Base-by-base conservation (phyloP, 345 rosid species). In the Acer yangbiense region DNA sequence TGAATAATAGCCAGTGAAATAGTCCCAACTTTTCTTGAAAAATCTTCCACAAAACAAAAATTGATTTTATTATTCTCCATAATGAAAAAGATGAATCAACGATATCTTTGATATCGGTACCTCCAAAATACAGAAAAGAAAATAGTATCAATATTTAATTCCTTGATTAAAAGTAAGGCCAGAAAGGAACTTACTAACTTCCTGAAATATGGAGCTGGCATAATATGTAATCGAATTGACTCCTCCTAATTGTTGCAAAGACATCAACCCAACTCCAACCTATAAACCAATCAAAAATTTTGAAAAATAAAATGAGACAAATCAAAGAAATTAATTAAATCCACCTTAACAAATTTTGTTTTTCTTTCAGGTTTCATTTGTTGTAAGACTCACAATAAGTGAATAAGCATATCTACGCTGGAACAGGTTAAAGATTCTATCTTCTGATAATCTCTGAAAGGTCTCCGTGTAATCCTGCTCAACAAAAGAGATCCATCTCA, bases 201-300 rank as follows among this genome's bases (percentile, higher is more conserved):
- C 68, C 67, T 84, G 84, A 78, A 90, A 87, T 23, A 89, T 82
- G 46, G 87, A 73, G 68, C 86, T 82, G 21, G 89, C 76, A 65
- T 87, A 90, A 74, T 62, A 89, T 16, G 84, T 65, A 69, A 90
- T 44, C 16, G 80, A 88, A 41, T 61, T 74, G 23, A 73, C 39
- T 57, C 92, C 92, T 27, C 84, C 83, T 41, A 88, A 71, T 81
- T 89, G 88, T 74, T 82, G 89, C 54, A 87, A 67, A 16, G 84
- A 3, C 90, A 85, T 85, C 61, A 88, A 12, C 7, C 91, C 91
- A 60, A 87, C 63, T 67, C 71, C 65, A 20, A 77, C 69, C 74
- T 78, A 72, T 35, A 35, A 61, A 46, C 50, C 68, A 21, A 52
- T 9, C 6, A 35, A 35, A 35, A 35, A 4, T 4, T 35, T 35